Percentiles rank a stretch among this genome's conserved stretches.
Conservation (phyloP, 2,329 filamentous ascomycete genomes). For the Aspergillus sp. region DNA sequence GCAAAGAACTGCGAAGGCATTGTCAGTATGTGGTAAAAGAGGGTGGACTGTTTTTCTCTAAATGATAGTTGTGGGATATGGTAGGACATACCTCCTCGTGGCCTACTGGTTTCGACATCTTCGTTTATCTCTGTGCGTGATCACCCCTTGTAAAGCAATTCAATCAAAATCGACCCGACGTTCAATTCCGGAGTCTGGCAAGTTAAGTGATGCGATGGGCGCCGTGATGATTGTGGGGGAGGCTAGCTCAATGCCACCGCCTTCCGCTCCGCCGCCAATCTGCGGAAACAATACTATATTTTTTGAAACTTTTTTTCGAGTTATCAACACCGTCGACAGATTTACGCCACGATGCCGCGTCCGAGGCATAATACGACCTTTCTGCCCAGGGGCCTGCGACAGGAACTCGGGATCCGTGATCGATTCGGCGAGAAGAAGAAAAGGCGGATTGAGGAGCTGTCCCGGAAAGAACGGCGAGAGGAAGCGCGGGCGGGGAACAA, state of each 20-base stretch:
- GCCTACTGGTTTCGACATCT: constrained; percentile 42
- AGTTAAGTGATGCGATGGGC: background rate
- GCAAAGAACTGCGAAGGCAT: constrained; percentile 45
- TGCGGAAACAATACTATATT: constrained; percentile 14
- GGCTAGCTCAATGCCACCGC: constrained; percentile 25
- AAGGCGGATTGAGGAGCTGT: constrained; percentile 33
- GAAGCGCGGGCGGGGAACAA: constrained; percentile 68
- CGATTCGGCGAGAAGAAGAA: constrained; percentile 39
- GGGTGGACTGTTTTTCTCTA: background rate
- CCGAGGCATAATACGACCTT: constrained; percentile 47
- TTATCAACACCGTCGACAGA: background rate
- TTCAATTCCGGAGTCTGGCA: background rate
- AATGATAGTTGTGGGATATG: background rate
- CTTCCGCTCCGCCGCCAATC: constrained; percentile 27
- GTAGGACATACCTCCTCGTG: constrained; percentile 46
- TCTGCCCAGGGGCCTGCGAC: constrained; percentile 44
- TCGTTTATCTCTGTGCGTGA: background rate
- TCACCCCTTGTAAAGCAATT: background rate
- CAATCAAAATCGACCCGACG: background rate
- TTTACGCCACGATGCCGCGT: constrained; percentile 36
- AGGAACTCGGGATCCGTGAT: constrained; percentile 47
- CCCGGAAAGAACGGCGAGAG: constrained; percentile 70
- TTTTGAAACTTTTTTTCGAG: constrained; percentile 12
- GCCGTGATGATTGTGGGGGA: constrained; percentile 15
- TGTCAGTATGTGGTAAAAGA: constrained; percentile 12